Evolutionary conservation across 345 rosid species (phyloP).

Genomic region (Draba incana): DNA sequence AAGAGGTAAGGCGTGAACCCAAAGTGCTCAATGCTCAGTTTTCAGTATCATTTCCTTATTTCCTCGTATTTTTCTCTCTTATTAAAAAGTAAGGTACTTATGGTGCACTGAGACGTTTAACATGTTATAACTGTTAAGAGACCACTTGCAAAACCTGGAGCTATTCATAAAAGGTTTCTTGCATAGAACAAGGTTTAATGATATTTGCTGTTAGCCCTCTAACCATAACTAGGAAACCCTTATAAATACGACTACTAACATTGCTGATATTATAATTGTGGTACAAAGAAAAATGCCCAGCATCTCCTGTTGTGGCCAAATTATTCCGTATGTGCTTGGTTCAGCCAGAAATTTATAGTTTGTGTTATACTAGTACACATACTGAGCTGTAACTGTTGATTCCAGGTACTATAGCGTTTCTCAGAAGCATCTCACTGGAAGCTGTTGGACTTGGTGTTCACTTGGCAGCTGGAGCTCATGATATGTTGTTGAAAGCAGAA

Average conservation of each 20-base stretch:
- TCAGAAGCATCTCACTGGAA: constrained; percentile 88
- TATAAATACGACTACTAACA: not conserved
- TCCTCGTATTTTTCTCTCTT: not conserved
- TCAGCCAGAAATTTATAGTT: constrained; percentile 13
- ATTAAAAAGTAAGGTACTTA: constrained; percentile 19
- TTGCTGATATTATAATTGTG: constrained; percentile 15
- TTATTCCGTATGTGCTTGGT: constrained; percentile 16
- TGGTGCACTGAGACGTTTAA: constrained; percentile 22
- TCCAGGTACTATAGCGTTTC: constrained; percentile 90
- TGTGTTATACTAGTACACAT: constrained; percentile 6
- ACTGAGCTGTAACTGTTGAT: constrained; percentile 2
- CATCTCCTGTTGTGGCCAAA: constrained; percentile 8
- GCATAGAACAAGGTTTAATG: not conserved
- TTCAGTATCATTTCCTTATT: constrained; percentile 6
- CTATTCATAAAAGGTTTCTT: not conserved
- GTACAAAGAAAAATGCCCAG: constrained; percentile 17
- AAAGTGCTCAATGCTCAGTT: constrained; percentile 13
- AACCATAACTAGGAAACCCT: constrained; percentile 18
- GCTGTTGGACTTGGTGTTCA: constrained; percentile 96
- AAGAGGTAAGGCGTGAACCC: constrained; percentile 64
- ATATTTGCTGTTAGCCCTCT: constrained; percentile 8
- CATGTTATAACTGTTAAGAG: constrained; percentile 10
- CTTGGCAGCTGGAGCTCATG: constrained; percentile 88
- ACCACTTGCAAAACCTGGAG: constrained; percentile 25
- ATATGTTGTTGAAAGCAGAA: constrained; percentile 80